phyloP scores from a whole-genome alignment of 257 asterid genomes.

The Parsonsia alboflavescens region DNA sequence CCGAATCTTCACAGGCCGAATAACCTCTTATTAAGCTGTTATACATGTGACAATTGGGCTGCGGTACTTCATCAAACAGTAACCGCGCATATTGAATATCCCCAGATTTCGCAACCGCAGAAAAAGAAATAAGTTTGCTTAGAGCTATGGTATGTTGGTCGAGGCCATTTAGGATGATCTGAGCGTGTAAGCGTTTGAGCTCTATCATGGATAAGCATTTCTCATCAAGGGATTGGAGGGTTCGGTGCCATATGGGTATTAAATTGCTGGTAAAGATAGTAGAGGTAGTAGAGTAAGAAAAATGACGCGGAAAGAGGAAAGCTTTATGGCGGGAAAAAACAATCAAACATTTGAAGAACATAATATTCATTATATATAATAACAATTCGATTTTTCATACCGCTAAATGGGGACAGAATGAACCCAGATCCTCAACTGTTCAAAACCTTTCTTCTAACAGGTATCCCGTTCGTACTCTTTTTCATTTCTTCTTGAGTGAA shows the following conservation, averaged over 20 bases:
- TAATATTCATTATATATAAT: background rate
- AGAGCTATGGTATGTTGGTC: conserved; percentile 14
- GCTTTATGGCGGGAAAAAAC: background rate
- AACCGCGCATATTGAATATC: conserved; percentile 18
- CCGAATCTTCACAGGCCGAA: conserved; percentile 3
- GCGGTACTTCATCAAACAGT: conserved; percentile 14
- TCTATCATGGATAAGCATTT: conserved; percentile 19
- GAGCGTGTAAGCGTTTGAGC: conserved; percentile 17
- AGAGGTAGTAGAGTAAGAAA: background rate
- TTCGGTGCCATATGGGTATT: background rate
- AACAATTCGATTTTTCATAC: background rate
- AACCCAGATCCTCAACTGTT: background rate
- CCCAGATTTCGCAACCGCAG: conserved; percentile 18
- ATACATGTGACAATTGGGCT: conserved; percentile 19
- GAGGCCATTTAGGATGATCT: conserved; percentile 21
- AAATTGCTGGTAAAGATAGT: background rate
- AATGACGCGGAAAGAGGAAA: background rate
- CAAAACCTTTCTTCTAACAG: background rate
- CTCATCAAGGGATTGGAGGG: conserved; percentile 9
- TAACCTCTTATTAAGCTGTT: conserved; percentile 31
- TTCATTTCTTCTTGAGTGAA: background rate
- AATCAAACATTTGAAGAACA: background rate
- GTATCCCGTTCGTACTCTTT: background rate
- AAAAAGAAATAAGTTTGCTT: conserved; percentile 20
- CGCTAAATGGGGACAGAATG: background rate